Conservation (phyloP, 495 filamentous ascomycete species). For the Platismatia glauca region DNA sequence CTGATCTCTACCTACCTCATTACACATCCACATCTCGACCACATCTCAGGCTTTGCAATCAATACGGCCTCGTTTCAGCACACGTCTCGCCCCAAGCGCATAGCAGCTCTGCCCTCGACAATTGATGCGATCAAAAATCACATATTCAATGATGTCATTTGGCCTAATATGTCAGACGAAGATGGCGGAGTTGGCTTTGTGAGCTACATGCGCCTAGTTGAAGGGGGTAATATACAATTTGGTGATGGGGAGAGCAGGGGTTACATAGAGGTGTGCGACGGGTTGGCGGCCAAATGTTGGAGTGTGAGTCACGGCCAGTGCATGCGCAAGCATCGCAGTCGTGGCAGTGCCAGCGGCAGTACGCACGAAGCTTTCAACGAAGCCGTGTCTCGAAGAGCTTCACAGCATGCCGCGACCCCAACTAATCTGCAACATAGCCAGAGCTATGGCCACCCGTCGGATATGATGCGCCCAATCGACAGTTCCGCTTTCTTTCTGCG, state of each 20-base stretch:
- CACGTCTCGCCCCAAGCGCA: constrained; percentile 64
- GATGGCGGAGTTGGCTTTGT: constrained; percentile 87
- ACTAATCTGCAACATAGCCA: constrained; percentile 19
- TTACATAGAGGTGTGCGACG: constrained; percentile 78
- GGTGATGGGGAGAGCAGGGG: constrained; percentile 66
- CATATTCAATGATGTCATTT: constrained; percentile 95
- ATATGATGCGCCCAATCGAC: constrained; percentile 57
- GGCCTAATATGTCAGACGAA: constrained; percentile 96
- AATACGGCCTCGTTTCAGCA: constrained; percentile 77
- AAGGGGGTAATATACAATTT: constrained; percentile 75
- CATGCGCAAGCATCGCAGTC: constrained; percentile 61
- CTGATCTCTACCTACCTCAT: constrained; percentile 82
- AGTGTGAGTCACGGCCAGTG: constrained; percentile 81
- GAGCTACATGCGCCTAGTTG: constrained; percentile 77
- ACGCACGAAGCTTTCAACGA: constrained; percentile 25
- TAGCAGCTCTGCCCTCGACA: constrained; percentile 77
- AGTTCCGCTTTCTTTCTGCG: constrained; percentile 89
- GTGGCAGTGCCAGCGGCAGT: constrained; percentile 45
- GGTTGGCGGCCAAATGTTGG: constrained; percentile 67
- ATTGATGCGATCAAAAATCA: constrained; percentile 84
- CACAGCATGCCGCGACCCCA: constrained; percentile 15
- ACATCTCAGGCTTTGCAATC: constrained; percentile 82
- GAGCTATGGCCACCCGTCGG: constrained; percentile 27
- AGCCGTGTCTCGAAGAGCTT: constrained; percentile 22
- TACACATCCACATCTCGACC: constrained; percentile 91